Conservation (phyloP, 352 stramenopile species). For the Pythium sp. region DNA sequence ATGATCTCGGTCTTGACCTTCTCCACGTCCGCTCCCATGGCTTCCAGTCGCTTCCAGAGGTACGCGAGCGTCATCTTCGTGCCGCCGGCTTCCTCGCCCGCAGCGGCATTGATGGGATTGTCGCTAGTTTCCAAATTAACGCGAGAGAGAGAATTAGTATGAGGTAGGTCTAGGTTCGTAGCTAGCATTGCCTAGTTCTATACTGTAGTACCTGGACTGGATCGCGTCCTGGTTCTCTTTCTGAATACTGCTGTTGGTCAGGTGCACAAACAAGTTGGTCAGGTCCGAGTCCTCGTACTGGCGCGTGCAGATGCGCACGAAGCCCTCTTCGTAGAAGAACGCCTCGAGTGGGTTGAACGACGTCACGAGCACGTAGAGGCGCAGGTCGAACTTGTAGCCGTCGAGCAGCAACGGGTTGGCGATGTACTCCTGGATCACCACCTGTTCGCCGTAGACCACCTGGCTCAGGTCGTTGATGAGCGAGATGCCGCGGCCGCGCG, state of each 20-base stretch:
- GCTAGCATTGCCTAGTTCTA: neutral
- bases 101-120: constrained; percentile 43
- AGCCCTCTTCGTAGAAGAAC: constrained; percentile 93
- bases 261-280: constrained; percentile 87
- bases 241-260: constrained; percentile 95
- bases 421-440: constrained; percentile 92
- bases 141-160: neutral
- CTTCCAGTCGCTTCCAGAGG: constrained; percentile 67
- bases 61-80: constrained; percentile 85
- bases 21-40: constrained; percentile 62
- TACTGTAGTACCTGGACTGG: constrained; percentile 17
- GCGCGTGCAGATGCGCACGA: constrained; percentile 88
- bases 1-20: constrained; percentile 68
- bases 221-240: constrained; percentile 75
- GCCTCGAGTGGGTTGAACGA: constrained; percentile 92
- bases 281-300: constrained; percentile 75
- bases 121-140: constrained; percentile 4
- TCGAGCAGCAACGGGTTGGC: constrained; percentile 83
- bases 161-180: neutral
- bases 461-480: constrained; percentile 86
- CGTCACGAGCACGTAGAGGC: constrained; percentile 93
- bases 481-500: constrained; percentile 90
- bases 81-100: constrained; percentile 47
- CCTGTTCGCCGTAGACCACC: constrained; percentile 86
- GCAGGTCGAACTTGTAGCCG: constrained; percentile 91